Base-by-base conservation (phyloP, 2,329 filamentous ascomycete genomes). In the Exophiala alcalophila region DNA sequence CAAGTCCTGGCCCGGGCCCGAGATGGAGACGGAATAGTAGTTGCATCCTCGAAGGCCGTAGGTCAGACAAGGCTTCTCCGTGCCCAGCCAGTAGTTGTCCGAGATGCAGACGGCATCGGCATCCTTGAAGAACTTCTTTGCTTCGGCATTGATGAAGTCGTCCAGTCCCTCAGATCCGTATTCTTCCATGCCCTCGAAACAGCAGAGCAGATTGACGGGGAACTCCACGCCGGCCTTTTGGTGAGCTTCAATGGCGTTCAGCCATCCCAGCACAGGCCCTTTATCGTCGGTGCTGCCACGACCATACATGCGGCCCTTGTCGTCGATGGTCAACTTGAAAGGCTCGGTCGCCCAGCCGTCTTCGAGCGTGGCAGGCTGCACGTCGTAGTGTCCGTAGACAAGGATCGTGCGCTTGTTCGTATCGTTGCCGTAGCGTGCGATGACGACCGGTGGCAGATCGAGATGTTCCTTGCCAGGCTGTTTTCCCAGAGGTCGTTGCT, bases 151-250 rank as follows among this genome's bases (percentile, higher is more conserved):
- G 68, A 98, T 96, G 55, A 97, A 85, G 57, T 95, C 91, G 61
- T 98, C 92, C 41, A 98, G 77, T 25, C 92, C 92, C 65, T 97
- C 91, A 0, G 90, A 96, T 36, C 92, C 92, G 65, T 94, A 95
- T 72, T 98, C 92, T 71, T 98, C 92, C 92, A 98, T 98, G 34
- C 92, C 92, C 75, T 98, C 92, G 59, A 98, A 97, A 75, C 92
- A 98, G 87, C 96, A 97, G 53, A 98, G 80, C 55, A 98, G 76
- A 72, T 98, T 98, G 61, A 98, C 92, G 6, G 92, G 92, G 64
- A 98, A 88, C 37, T 96, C 91, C 31, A 97, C 74, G 44, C 87
- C 87, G 24, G 90, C 89, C 74, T 94, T 92, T 68, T 95, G 84
- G 73, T 98, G 92, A 28, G 92, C 90, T 70, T 98, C 90, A 54